Evolutionary conservation across 2,329 filamentous ascomycete species (phyloP).

Genomic region (Arthrobotrys sphaeroides): DNA sequence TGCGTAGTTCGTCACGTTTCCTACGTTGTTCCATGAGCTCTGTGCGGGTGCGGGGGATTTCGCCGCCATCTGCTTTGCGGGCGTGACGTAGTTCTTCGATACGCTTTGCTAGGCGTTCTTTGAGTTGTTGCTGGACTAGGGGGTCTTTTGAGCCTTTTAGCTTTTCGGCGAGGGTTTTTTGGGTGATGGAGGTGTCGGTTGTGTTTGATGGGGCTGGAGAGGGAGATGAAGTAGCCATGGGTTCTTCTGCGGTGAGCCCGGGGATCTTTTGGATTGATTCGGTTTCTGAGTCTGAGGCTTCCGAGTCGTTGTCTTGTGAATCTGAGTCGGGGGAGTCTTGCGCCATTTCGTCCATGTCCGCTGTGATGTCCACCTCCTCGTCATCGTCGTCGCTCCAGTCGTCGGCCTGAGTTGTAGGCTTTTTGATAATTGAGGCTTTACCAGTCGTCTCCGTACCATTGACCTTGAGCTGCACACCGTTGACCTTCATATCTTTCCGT

Average conservation of each 20-base stretch:
- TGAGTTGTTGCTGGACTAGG: conserved; percentile 69
- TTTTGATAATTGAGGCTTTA: conserved; percentile 32
- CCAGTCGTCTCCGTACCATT: conserved; percentile 45
- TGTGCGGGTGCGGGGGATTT: conserved; percentile 84
- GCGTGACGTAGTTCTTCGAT: conserved; percentile 85
- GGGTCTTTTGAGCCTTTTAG: conserved; percentile 61
- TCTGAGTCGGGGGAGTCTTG: conserved; percentile 19
- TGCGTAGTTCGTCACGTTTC: conserved; percentile 85
- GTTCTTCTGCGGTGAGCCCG: conserved; percentile 38
- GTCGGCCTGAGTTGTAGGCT: conserved; percentile 6
- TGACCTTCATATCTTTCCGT: conserved; percentile 50
- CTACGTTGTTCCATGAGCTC: conserved; percentile 90
- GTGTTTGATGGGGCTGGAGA: conserved; percentile 71
- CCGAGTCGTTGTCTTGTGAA: conserved; percentile 23
- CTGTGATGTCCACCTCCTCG: conserved; percentile 1
- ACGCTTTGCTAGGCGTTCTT: conserved; percentile 79
- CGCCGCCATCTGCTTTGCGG: conserved; percentile 84
- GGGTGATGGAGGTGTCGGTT: conserved; percentile 71
- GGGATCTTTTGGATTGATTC: conserved; percentile 41
- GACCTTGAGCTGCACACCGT: conserved; percentile 37
- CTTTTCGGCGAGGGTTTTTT: conserved; percentile 73
- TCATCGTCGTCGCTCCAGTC: not conserved
- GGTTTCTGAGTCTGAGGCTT: conserved; percentile 24
- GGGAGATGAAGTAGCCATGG: conserved; percentile 57
- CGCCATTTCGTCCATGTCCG: conserved; percentile 8